Base-by-base conservation (phyloP, 1,284 basidiomycete species). In the Microbotryomycetes sp. region DNA sequence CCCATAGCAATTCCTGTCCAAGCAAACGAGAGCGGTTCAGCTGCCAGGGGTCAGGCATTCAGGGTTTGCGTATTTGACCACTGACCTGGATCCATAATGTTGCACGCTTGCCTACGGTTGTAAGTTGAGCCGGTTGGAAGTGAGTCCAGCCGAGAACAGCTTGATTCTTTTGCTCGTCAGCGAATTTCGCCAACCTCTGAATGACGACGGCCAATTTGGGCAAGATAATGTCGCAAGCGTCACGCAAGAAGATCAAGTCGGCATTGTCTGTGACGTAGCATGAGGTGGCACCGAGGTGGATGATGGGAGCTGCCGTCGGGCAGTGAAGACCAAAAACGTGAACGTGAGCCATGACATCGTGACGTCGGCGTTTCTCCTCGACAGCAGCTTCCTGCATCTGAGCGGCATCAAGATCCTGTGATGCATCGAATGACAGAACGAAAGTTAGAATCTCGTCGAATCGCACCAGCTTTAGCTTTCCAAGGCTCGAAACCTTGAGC, bases 231-330 rank as follows among this genome's bases (percentile, higher is more conserved):
- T 86, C 85, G 54, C 97, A 83, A 7, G 87, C 94, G 58, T 86
- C 83, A 63, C 89, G 89, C 31, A 98, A 81, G 80, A 98, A 97
- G 77, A 97, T 97, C 56, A 98, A 82, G 79, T 98, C 94, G 55
- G 94, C 92, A 76, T 97, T 97, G 79, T 98, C 94, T 30, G 94
- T 98, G 52, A 98, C 94, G 78, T 93, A 98, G 80, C 94, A 98
- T 5, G 93, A 97, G 6, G 94, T 98, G 47, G 94, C 94, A 54
- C 96, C 94, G 45, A 97, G 79, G 76, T 98, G 96, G 71, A 98
- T 97, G 75, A 97, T 97, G 16, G 92, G 90, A 12, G 94, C 94
- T 16, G 94, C 94, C 50, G 91, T 88, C 16, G 96, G 96, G 1
- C 92, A 92, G 49, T 67, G 63, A 31, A 82, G 82, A 14, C 94